A percentile compares a stretch with the other conserved stretches of the same genome.
Conservation (phyloP, 1,284 basidiomycete genomes). For the Rhizoctonia solani region DNA sequence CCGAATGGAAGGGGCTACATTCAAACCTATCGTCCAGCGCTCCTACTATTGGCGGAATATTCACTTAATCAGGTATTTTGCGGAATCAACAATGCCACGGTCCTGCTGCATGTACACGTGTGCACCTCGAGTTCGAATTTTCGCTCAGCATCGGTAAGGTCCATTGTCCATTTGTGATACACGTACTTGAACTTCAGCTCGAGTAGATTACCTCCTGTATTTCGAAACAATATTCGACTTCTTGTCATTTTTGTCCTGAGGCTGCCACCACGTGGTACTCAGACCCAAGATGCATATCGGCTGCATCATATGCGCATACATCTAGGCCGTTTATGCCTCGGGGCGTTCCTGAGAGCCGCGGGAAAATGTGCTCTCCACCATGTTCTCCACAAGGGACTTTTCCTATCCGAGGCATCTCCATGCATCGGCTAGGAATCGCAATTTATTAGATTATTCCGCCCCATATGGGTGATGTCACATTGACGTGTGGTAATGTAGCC, state of each 20-base stretch:
- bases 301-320: neutral
- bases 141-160: too few relatives aligned
- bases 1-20: neutral
- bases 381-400: neutral
- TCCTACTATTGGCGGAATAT: too few relatives aligned
- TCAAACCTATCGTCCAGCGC: neutral
- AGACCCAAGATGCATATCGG: neutral
- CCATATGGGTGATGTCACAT: slow-evolving; percentile 26
- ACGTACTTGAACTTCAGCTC: too few relatives aligned
- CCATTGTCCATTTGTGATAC: too few relatives aligned
- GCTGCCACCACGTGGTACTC: neutral
- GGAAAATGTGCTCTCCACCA: neutral
- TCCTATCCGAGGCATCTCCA: slow-evolving; percentile 6
- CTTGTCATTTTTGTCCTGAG: neutral
- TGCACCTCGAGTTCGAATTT: too few relatives aligned
- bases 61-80: neutral
- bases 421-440: neutral
- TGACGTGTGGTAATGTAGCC: neutral
- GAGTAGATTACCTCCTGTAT: neutral
- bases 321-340: neutral
- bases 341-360: neutral
- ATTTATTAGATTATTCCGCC: neutral
- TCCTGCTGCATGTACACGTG: too few relatives aligned
- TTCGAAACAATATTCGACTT: neutral
- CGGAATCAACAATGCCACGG: too few relatives aligned